Evolutionary conservation across 2,329 filamentous ascomycete species (phyloP).

Genomic region (Penicillium sp.): DNA sequence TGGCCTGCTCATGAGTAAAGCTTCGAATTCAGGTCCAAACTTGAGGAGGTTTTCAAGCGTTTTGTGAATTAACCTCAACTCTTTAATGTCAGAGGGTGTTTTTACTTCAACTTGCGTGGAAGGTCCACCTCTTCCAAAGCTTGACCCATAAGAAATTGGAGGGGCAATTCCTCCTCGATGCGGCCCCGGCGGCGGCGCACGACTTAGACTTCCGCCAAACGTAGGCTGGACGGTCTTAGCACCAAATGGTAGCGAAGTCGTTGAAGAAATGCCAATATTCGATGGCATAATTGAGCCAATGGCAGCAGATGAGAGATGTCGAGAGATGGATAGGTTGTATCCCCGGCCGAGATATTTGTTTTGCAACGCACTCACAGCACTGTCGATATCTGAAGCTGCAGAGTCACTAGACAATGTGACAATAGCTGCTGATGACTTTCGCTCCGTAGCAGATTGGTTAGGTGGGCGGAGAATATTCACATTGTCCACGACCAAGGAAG

Average conservation of each 20-base stretch:
- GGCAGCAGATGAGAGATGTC: constrained; percentile 75
- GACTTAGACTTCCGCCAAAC: constrained; percentile 47
- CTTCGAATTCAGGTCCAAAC: constrained; percentile 85
- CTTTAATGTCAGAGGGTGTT: constrained; percentile 73
- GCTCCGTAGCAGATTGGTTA: constrained; percentile 52
- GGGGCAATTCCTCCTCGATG: constrained; percentile 70
- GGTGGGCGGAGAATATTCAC: constrained; percentile 67
- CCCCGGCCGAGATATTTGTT: constrained; percentile 84
- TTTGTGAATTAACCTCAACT: constrained; percentile 81
- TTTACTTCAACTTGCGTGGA: constrained; percentile 67
- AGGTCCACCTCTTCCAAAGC: constrained; percentile 49
- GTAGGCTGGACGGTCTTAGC: constrained; percentile 62
- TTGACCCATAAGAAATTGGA: constrained; percentile 65
- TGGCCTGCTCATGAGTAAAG: constrained; percentile 80
- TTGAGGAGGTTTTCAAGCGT: constrained; percentile 76
- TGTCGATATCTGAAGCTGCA: constrained; percentile 77
- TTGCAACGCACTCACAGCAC: constrained; percentile 72
- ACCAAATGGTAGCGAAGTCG: constrained; percentile 69
- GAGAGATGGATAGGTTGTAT: constrained; percentile 74
- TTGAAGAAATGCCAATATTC: constrained; percentile 46
- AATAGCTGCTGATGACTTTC: constrained; percentile 73
- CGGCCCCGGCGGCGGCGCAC: constrained; percentile 48
- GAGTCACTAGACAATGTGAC: constrained; percentile 79
- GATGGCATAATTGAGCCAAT: constrained; percentile 57
- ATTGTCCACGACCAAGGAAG: constrained; percentile 65